Percentiles rank a stretch among this genome's conserved stretches.
Evolutionary conservation across 129 eudicot genomes (phyloP).

Genomic region (Flaveria ramosissima): DNA sequence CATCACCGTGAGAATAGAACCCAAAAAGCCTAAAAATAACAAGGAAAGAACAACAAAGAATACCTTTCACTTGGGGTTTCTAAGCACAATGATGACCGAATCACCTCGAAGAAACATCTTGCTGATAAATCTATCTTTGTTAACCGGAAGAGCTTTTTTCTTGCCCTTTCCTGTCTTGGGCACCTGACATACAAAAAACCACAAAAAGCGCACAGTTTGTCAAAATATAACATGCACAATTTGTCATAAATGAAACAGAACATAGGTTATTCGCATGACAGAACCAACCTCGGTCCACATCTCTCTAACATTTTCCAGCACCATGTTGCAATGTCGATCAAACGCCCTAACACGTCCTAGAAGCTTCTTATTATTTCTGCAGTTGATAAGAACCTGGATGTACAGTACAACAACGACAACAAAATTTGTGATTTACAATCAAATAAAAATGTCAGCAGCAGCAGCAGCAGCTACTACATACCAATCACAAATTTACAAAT

Average conservation of each 20-base stretch:
- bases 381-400: conserved; percentile 75
- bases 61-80: conserved; percentile 86
- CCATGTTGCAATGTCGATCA: conserved; percentile 98
- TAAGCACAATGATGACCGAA: conserved; percentile 88
- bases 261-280: not conserved
- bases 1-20: not conserved
- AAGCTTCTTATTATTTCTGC: conserved; percentile 87
- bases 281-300: conserved; percentile 95
- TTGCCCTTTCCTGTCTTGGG: conserved; percentile 98
- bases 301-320: conserved; percentile 94
- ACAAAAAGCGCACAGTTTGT: not conserved
- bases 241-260: not conserved
- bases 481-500: not conserved
- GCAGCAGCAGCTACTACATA: not conserved
- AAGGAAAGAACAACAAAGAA: not conserved
- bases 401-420: not conserved
- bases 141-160: conserved; percentile 91
- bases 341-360: conserved; percentile 94
- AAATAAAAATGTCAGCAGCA: conserved; percentile 1
- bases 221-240: conserved; percentile 1
- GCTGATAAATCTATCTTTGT: conserved; percentile 92
- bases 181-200: conserved; percentile 41
- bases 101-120: conserved; percentile 98
- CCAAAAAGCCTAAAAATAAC: not conserved
- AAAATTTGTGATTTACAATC: not conserved